Evolutionary conservation across 2,329 filamentous ascomycete species (phyloP).

Genomic region (Aspergillus phoenicis): DNA sequence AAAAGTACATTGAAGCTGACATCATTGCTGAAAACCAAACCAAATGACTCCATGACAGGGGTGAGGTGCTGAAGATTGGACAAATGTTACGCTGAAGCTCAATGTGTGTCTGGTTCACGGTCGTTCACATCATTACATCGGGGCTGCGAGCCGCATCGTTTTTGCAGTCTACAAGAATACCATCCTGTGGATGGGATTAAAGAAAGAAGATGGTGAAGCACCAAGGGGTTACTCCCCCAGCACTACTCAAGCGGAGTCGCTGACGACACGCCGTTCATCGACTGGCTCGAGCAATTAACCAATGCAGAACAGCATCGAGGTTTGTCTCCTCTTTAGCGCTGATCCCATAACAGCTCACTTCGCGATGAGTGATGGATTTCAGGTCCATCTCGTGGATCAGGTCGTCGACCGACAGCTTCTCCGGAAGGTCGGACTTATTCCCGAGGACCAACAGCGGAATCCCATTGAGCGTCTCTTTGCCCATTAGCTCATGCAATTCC

Average conservation of each 20-base stretch:
- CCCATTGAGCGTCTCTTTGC: conserved; percentile 78
- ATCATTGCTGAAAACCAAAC: conserved; percentile 10
- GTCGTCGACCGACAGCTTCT: conserved; percentile 90
- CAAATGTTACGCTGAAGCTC: conserved; percentile 15
- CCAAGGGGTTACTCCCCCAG: conserved; percentile 10
- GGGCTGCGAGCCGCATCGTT: conserved; percentile 37
- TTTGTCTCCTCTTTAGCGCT: conserved; percentile 99
- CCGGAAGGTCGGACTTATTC: conserved; percentile 94
- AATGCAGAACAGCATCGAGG: conserved; percentile 92
- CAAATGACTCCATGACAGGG: conserved; percentile 2
- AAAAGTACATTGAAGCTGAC: conserved; percentile 4
- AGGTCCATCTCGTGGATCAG: conserved; percentile 90
- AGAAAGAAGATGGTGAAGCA: conserved; percentile 9
- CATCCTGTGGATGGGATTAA: conserved; percentile 3
- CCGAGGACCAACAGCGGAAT: conserved; percentile 93
- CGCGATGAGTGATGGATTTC: conserved; percentile 83
- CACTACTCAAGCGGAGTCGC: neutral
- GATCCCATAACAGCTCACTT: conserved; percentile 98
- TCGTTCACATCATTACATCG: conserved; percentile 57
- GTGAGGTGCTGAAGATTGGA: conserved; percentile 8
- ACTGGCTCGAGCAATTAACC: conserved; percentile 87
- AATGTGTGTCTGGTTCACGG: conserved; percentile 29
- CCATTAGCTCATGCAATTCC: conserved; percentile 86
- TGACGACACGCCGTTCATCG: conserved; percentile 53
- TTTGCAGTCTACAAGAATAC: conserved; percentile 20